Percentiles rank a stretch among this genome's conserved stretches.
phyloP scores from a whole-genome alignment of 805 yeast genomes.

The Ogataea populi-albae region DNA sequence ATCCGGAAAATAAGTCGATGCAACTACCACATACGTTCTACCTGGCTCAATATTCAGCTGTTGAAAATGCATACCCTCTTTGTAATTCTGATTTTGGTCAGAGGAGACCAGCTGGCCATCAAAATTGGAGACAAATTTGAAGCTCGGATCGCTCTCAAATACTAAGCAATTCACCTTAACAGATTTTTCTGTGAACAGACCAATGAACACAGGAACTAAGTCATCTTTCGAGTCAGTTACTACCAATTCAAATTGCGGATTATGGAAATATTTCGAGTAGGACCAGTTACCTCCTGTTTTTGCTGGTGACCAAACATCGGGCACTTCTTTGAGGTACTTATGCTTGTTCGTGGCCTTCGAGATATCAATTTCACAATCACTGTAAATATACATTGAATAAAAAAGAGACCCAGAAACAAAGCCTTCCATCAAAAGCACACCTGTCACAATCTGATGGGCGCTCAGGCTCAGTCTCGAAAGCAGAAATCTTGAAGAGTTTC shows the following conservation, averaged over 20 bases:
- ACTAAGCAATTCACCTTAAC: conserved; percentile 41
- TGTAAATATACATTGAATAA: conserved; percentile 12
- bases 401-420: background rate
- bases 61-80: conserved; percentile 24
- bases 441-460: conserved; percentile 16
- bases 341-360: conserved; percentile 9
- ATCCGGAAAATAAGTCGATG: conserved; percentile 43
- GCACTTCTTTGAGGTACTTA: conserved; percentile 22
- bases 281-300: conserved; percentile 57
- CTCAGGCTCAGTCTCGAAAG: conserved; percentile 22
- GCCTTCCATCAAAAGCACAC: conserved; percentile 18
- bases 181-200: conserved; percentile 24
- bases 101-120: conserved; percentile 30
- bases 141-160: conserved; percentile 36
- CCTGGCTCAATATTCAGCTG: conserved; percentile 27
- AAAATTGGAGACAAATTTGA: conserved; percentile 25
- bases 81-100: conserved; percentile 34
- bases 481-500: conserved; percentile 33
- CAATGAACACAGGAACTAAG: conserved; percentile 22
- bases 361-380: conserved; percentile 6
- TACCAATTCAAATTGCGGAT: conserved; percentile 51
- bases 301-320: conserved; percentile 45
- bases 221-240: conserved; percentile 20
- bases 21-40: conserved; percentile 43
- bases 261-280: conserved; percentile 41